Conservation (phyloP, 305 asterid species). For the Plantago coronopus region DNA sequence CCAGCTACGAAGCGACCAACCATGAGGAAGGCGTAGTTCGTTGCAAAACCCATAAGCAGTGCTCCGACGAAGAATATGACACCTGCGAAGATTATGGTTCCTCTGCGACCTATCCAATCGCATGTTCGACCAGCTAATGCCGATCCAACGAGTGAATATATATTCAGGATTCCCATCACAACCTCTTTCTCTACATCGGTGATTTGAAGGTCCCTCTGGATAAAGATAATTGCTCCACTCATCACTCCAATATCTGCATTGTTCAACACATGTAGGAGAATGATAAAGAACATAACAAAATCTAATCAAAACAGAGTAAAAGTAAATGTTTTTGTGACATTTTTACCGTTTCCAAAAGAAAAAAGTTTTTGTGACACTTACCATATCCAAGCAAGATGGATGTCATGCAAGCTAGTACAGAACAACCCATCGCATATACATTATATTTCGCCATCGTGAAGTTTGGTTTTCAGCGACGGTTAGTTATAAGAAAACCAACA, state of each 20-base stretch:
- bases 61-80: slow-evolving; percentile 5
- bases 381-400: no score
- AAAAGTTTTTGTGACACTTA: no score
- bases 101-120: not conserved
- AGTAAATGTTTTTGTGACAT: no score
- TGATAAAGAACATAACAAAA: no score
- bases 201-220: not conserved
- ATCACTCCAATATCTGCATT: slow-evolving; percentile 11
- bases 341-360: no score
- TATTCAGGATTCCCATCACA: slow-evolving; percentile 5
- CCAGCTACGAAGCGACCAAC: not conserved
- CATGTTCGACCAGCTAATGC: slow-evolving; percentile 2
- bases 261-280: no score
- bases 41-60: slow-evolving; percentile 2
- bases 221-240: slow-evolving; percentile 10
- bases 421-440: no score
- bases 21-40: slow-evolving; percentile 5
- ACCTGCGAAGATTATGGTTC: slow-evolving; percentile 1
- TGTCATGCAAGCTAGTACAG: no score
- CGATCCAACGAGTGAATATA: not conserved
- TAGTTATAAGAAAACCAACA: no score
- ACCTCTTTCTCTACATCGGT: slow-evolving; percentile 3
- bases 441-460: no score
- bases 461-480: no score
- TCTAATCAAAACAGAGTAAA: no score